Base-by-base conservation (phyloP, 352 stramenopile species). In the Globisporangium yorkense region DNA sequence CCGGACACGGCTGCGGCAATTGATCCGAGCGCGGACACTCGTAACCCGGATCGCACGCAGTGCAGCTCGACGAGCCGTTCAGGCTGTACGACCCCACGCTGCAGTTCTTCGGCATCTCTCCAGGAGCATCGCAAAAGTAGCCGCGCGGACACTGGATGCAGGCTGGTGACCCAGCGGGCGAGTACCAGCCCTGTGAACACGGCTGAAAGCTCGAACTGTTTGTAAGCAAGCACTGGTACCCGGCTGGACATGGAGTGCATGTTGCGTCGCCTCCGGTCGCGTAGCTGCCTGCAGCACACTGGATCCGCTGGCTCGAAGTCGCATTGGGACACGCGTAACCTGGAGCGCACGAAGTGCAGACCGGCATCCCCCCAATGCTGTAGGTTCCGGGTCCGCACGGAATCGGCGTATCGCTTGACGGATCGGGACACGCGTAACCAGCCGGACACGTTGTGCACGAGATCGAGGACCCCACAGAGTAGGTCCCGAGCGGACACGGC, bases 101-200 rank as follows among this genome's bases (percentile, higher is more conserved):
- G 53, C 87, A 91, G 51, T 84, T 84, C 64, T 87, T 81, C 0
- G 77, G 80, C 56, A 84, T 80, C 21, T 84, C 67, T 41, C 76
- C 76, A 0, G 78, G 63, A 24, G 72, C 72, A 29, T 87, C 82
- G 54, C 89, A 97, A 59, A 75, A 89, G 56, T 84, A 94, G 5
- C 89, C 88, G 33, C 82, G 78, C 4, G 87, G 83, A 62, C 88
- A 96, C 33, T 80, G 66, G 7, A 89, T 70, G 48, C 89, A 97
- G 5, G 65, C 63, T 0, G 71, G 65, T n/a, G 69, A 77, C 0
- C 78, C 80, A 29, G 62, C 55, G 5, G 73, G 56, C 16, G 84
- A 93, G 61, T 92, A 96, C 53, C 68, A 90, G 10, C 79, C 87
- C 35, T 77, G 61, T 0, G 74, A 66, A n/a, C 80, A 87, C 8